Base-by-base conservation (phyloP, 2,329 filamentous ascomycete species). In the Trichoderma lentiforme region DNA sequence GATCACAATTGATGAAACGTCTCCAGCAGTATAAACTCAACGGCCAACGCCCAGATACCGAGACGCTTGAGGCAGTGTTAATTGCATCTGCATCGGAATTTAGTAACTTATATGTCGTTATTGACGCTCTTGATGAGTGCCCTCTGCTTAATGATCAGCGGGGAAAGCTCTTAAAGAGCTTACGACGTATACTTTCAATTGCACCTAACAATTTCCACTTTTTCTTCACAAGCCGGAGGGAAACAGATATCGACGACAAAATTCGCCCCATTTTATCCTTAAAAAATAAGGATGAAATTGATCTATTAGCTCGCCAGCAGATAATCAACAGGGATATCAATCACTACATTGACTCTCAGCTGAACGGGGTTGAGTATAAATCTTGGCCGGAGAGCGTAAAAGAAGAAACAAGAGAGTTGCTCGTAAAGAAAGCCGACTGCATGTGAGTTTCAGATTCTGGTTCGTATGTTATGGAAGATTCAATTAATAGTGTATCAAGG, bases 381-480 rank as follows among this genome's bases (percentile, higher is more conserved):
- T 3, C 5, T 12, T 53, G 47, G 47, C 47, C 47, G 1, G 6
- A 21, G 11, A 53, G 21, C 11, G 1, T 53, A 14, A 53, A 53
- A 5, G 47, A 53, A 0, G 47, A 53, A 53, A 11, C 47, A 5
- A 53, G 47, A 53, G 21, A 24, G 1, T 14, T 11, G 7, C 47
- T 53, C 21, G 21, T 53, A 1, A 5, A 7, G 47, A 53, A 24
- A 24, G 47, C 47, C 2, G 47, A 53, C 11, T 53, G 47, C 47
- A 53, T 53, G 47, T 51, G 3, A 51, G 47, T 51, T 24, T 51
- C n/a, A 5, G 11, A 1, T 24, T 14, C 5, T 3, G 1, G 5
- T 51, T 3, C 21, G 3, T 14, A 0, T 4, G 6, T 24, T 14
- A 2, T 1, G 5, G 11, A 14, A 0, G 14, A 6, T 0, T 12